Conservation (phyloP, 1,284 basidiomycete species). For the Phenoliferia sp. region DNA sequence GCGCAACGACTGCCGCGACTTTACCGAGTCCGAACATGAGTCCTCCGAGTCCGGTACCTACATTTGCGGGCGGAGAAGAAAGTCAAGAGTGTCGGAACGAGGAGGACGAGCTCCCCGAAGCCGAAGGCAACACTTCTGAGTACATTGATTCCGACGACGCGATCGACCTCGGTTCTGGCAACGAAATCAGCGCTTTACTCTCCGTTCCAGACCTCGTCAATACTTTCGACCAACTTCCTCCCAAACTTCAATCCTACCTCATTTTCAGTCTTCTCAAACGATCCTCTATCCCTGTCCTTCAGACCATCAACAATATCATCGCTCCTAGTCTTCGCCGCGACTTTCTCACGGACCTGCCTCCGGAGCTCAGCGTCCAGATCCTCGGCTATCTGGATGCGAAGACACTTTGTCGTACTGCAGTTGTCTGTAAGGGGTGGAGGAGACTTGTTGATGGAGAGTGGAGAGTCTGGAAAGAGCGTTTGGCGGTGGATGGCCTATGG, state of each 20-base stretch:
- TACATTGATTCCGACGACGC: neutral
- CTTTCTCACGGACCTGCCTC: slow-evolving; percentile 76
- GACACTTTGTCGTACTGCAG: slow-evolving; percentile 69
- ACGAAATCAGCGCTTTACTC: slow-evolving; percentile 61
- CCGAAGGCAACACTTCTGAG: neutral
- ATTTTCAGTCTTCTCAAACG: slow-evolving; percentile 75
- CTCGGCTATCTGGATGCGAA: slow-evolving; percentile 70
- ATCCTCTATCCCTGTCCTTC: slow-evolving; percentile 73
- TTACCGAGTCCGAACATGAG: slow-evolving; percentile 27
- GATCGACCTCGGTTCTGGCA: slow-evolving; percentile 22
- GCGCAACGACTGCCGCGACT: neutral
- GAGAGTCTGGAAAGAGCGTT: slow-evolving; percentile 73
- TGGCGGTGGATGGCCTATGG: slow-evolving; percentile 73
- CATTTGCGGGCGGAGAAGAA: slow-evolving; percentile 17
- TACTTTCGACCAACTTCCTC: slow-evolving; percentile 66
- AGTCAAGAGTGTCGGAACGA: slow-evolving; percentile 6
- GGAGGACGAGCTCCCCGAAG: neutral
- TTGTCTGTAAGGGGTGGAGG: slow-evolving; percentile 75
- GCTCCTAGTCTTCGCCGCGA: slow-evolving; percentile 79
- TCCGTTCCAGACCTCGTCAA: slow-evolving; percentile 68
- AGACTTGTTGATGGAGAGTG: slow-evolving; percentile 76
- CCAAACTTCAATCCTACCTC: slow-evolving; percentile 73
- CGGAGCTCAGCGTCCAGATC: slow-evolving; percentile 74
- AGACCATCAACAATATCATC: slow-evolving; percentile 73
- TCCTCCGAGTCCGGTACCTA: slow-evolving; percentile 28